A percentile compares a stretch with the other conserved stretches of the same genome.
Conservation (phyloP, 2,329 filamentous ascomycete genomes). For the Arthrobotrys sinensis region DNA sequence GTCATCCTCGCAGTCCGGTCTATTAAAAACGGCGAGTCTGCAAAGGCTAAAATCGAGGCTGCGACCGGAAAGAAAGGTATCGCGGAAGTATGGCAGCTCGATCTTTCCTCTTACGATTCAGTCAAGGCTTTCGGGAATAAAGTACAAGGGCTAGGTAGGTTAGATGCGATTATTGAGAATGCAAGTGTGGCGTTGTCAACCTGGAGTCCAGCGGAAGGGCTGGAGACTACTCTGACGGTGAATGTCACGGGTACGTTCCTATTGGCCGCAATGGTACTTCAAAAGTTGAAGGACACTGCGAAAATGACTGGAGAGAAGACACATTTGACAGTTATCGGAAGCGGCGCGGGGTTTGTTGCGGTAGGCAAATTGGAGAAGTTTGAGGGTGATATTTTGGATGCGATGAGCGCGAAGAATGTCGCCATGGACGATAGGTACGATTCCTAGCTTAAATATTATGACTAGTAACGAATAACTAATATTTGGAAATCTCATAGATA, state of each 20-base stretch:
- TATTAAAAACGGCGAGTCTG: slow-evolving; percentile 68
- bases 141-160: slow-evolving; percentile 66
- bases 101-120: slow-evolving; percentile 69
- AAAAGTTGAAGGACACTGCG: slow-evolving; percentile 67
- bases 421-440: slow-evolving; percentile 21
- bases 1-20: slow-evolving; percentile 69
- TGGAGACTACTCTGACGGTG: slow-evolving; percentile 73
- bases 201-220: slow-evolving; percentile 67
- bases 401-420: slow-evolving; percentile 40
- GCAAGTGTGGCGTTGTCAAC: slow-evolving; percentile 36
- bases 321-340: slow-evolving; percentile 66
- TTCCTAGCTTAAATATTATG: not conserved
- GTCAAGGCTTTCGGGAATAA: slow-evolving; percentile 68
- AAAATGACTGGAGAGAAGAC: slow-evolving; percentile 65
- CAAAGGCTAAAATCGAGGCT: slow-evolving; percentile 67
- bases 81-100: slow-evolving; percentile 64
- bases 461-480: not conserved
- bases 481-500: slow-evolving; percentile 34
- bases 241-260: slow-evolving; percentile 74
- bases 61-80: slow-evolving; percentile 63
- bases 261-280: slow-evolving; percentile 72
- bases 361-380: slow-evolving; percentile 59
- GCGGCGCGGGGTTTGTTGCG: slow-evolving; percentile 67
- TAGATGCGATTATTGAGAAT: slow-evolving; percentile 67
- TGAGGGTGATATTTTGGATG: slow-evolving; percentile 46